phyloP scores from a whole-genome alignment of 805 yeast genomes.

The Metschnikowia anglica region DNA sequence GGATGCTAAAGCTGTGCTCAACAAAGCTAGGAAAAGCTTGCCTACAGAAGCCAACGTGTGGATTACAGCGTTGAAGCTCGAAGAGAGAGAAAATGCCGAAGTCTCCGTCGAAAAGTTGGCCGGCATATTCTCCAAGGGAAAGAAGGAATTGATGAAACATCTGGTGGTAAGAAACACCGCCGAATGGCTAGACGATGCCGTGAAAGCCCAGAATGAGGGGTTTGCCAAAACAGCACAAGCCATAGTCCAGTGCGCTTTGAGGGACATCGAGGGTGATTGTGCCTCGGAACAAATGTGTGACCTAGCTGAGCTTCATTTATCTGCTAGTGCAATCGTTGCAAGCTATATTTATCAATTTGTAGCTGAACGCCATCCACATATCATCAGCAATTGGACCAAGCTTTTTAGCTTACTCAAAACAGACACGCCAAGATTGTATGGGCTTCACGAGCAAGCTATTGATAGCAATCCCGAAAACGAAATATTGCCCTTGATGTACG shows the following conservation, averaged over 20 bases:
- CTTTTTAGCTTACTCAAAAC: slow-evolving; percentile 36
- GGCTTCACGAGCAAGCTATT: slow-evolving; percentile 55
- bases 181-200: slow-evolving; percentile 60
- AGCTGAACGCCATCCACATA: slow-evolving; percentile 47
- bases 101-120: slow-evolving; percentile 46
- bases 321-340: slow-evolving; percentile 33
- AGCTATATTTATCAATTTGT: slow-evolving; percentile 49
- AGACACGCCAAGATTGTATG: slow-evolving; percentile 20
- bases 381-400: slow-evolving; percentile 49
- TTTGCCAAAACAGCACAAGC: slow-evolving; percentile 51
- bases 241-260: slow-evolving; percentile 46
- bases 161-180: slow-evolving; percentile 26
- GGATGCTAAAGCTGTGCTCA: slow-evolving; percentile 55
- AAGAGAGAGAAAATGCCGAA: slow-evolving; percentile 49
- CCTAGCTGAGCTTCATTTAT: slow-evolving; percentile 17
- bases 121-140: slow-evolving; percentile 50
- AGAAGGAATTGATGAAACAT: slow-evolving; percentile 36
- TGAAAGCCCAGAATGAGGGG: slow-evolving; percentile 48
- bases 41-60: slow-evolving; percentile 44
- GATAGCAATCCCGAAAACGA: slow-evolving; percentile 48
- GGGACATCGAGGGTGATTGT: slow-evolving; percentile 25
- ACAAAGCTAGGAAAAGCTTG: slow-evolving; percentile 55
- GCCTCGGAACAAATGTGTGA: slow-evolving; percentile 7
- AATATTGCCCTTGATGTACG: slow-evolving; percentile 62
- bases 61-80: slow-evolving; percentile 68